phyloP scores from a whole-genome alignment of 2,329 filamentous ascomycete genomes.

The Xylariaceae sp. region DNA sequence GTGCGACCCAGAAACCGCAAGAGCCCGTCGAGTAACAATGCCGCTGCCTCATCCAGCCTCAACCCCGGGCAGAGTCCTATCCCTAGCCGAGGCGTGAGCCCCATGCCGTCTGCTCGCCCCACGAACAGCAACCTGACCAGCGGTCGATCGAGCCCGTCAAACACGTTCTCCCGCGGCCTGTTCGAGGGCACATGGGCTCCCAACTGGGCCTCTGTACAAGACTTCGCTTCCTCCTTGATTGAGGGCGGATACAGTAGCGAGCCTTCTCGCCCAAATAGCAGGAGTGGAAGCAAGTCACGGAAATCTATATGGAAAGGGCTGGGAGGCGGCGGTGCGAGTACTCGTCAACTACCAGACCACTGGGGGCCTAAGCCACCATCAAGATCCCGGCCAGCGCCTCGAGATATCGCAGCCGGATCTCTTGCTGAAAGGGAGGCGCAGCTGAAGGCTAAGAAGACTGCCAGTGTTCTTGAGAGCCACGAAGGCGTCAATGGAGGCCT shows the following conservation, averaged over 20 bases:
- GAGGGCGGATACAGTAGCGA: slow-evolving; percentile 31
- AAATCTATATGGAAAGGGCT: slow-evolving; percentile 28
- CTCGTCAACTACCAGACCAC: slow-evolving; percentile 23
- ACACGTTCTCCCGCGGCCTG: slow-evolving; percentile 36
- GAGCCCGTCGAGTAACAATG: slow-evolving; percentile 27
- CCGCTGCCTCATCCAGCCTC: slow-evolving; percentile 26
- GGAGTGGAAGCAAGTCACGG: slow-evolving; percentile 24
- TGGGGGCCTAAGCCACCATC: slow-evolving; percentile 51
- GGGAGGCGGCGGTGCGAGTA: slow-evolving; percentile 17
- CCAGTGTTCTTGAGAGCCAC: slow-evolving; percentile 57
- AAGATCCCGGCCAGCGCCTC: slow-evolving; percentile 32
- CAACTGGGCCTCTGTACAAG: slow-evolving; percentile 53
- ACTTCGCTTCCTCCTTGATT: slow-evolving; percentile 45
- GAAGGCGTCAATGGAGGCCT: slow-evolving; percentile 56
- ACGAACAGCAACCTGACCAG: slow-evolving; percentile 21
- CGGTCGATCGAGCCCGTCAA: slow-evolving; percentile 24
- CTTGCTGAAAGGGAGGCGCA: slow-evolving; percentile 49
- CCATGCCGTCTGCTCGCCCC: slow-evolving; percentile 42
- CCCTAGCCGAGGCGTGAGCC: slow-evolving; percentile 43
- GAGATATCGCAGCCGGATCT: slow-evolving; percentile 52
- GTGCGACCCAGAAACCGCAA: slow-evolving; percentile 50
- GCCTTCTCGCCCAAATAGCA: slow-evolving; percentile 26
- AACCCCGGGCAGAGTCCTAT: slow-evolving; percentile 34
- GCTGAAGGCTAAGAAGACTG: slow-evolving; percentile 52
- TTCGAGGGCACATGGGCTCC: slow-evolving; percentile 49